Evolutionary conservation across 2,329 filamentous ascomycete genomes (phyloP), one percentile per base, ranked within the genome.

Genomic region (Scytalidium sp.): DNA sequence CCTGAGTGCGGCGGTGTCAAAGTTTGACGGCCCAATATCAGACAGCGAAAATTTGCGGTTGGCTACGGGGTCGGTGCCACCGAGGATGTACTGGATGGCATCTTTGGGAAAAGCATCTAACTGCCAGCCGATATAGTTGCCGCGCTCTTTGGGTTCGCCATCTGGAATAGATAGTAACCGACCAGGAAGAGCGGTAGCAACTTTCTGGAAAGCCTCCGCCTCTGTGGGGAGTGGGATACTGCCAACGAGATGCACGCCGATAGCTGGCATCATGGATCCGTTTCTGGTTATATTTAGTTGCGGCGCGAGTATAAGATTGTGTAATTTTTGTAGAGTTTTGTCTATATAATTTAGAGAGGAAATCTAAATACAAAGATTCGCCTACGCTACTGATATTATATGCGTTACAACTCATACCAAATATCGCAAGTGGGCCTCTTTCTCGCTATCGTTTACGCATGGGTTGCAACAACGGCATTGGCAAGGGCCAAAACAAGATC

Each of bases 141-240:
- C 43, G 22, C 71, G 62, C 39, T 62, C 41, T 13, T 61, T 68
- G 6, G 69, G 67, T 53, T 75, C 71, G 43, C 71, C 71, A 53
- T 74, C 72, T 3, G 71, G 70, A 3, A 74, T 64, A 27, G 64
- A 64, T 21, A 56, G 59, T 21, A 73, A 56, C 11, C 67, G 69
- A 19, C 55, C 50, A 3, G 67, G 63, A 2, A 72, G 59, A 3
- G 53, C 52, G 6, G 56, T 50, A n/a, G 52, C 48, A 29, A 66
- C 59, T 23, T 52, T 57, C 3, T 53, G 61, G 46, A 74, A 68
- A 15, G 67, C 65, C 13, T 64, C 58, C 41, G 64, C 57, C 3
- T 64, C 56, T 45, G 67, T 58, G 3, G 61, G 48, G 3, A 69
- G 58, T 3, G 67, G 67, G 23, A 72, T 60, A 44, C 68, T 70